Evolutionary conservation across 75 land plant genomes (phyloP), one percentile per base, ranked within the genome.

Genomic region (Adiantum capillusveneris): DNA sequence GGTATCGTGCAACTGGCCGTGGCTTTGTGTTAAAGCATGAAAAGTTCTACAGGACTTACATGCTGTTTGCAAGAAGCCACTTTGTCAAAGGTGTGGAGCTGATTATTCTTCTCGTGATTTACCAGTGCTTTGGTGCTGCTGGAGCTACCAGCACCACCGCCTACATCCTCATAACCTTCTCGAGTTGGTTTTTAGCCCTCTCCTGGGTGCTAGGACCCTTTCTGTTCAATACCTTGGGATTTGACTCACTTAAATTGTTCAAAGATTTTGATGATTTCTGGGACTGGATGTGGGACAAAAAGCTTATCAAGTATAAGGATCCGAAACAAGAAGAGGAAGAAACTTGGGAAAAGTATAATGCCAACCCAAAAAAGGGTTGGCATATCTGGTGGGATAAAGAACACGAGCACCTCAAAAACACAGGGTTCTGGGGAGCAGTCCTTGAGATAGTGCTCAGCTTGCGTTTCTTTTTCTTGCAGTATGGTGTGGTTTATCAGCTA

Each of bases 11-110:
- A 26, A 91, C 97, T 17, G 97, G 97, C 6, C 92, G 97, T 56
- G 97, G 97, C 29, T 91, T 91, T 70, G 97, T 91, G 14, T 88
- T 91, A 36, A 65, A 77, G 69, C 97, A 91, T 63, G 91, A 87
- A 65, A 72, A 64, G 20, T 88, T 91, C 74, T 78, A 79, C 31
- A 88, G 84, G 49, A 87, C 75, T 54, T 91, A 91, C 54, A 81
- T 93, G 50, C 84, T 87, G 16, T 91, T 81, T 73, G 74, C 97
- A 0, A 77, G 88, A 25, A 87, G 93, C 58, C 97, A 91, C 65
- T 91, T 91, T 52, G 62, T 84, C n/a, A 91, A 91, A 54, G 97
- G 80, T 13, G 76, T 90, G 63, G 96, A 90, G 72, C 84, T 90
- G 45, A 79, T 87, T 1, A 25, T 87, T 11, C 81, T 90, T 14